Evolutionary conservation across 2,329 filamentous ascomycete species (phyloP).

Genomic region (Biscogniauxia mediterranea): DNA sequence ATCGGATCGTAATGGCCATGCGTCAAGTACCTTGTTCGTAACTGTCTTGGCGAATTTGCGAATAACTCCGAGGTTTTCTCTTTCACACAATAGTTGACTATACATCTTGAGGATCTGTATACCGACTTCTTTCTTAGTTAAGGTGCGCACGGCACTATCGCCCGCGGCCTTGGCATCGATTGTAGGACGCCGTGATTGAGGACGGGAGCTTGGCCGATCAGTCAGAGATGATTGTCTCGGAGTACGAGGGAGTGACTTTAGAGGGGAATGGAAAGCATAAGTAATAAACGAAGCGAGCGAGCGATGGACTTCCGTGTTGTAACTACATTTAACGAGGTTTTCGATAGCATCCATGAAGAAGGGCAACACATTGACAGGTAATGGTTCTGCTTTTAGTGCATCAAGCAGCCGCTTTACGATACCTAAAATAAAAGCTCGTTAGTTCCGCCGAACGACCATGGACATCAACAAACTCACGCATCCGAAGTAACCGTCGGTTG

Average conservation of each 20-base stretch:
- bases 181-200: constrained; percentile 37
- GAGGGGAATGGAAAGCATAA: constrained; percentile 72
- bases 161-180: constrained; percentile 34
- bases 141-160: constrained; percentile 36
- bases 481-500: constrained; percentile 77
- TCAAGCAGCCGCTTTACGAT: constrained; percentile 89
- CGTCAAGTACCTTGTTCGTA: constrained; percentile 75
- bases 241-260: constrained; percentile 49
- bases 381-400: constrained; percentile 80
- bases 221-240: constrained; percentile 43
- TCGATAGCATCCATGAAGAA: constrained; percentile 79
- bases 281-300: constrained; percentile 90
- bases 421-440: constrained; percentile 47
- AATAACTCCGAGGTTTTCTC: constrained; percentile 65
- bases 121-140: constrained; percentile 70
- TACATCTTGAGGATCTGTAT: constrained; percentile 75
- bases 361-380: constrained; percentile 68
- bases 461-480: constrained; percentile 62
- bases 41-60: constrained; percentile 91
- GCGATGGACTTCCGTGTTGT: constrained; percentile 81
- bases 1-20: constrained; percentile 19
- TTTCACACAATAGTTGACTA: constrained; percentile 72
- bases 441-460: constrained; percentile 15
- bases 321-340: constrained; percentile 74
- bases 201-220: constrained; percentile 43